Conservation (phyloP, 2,329 filamentous ascomycete species). For the Colletotrichum viniferum region DNA sequence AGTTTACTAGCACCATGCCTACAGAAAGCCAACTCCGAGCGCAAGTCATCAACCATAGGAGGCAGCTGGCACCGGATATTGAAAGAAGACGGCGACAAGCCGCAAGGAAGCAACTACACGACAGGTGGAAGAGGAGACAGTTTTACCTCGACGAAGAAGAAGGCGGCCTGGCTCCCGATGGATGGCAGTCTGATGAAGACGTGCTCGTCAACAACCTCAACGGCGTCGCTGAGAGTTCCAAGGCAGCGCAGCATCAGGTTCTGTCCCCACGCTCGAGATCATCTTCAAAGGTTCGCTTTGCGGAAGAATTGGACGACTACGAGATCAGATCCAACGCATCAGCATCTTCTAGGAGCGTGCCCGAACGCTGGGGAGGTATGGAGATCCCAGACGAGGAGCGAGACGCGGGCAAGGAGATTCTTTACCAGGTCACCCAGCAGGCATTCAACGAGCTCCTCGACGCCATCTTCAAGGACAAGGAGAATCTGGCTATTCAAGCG, state of each 20-base stretch:
- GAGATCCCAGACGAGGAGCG: constrained; percentile 80
- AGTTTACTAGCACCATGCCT: constrained; percentile 33
- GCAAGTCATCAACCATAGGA: constrained; percentile 38
- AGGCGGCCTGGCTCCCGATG: constrained; percentile 67
- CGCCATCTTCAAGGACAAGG: constrained; percentile 79
- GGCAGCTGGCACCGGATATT: constrained; percentile 39
- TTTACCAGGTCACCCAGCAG: constrained; percentile 91
- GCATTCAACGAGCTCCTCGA: constrained; percentile 93
- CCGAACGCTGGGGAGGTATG: constrained; percentile 78
- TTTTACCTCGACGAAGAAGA: constrained; percentile 91
- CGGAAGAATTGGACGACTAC: constrained; percentile 71
- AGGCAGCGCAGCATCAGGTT: constrained; percentile 38
- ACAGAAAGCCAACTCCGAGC: constrained; percentile 47
- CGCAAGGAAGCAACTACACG: constrained; percentile 61
- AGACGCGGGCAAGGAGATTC: constrained; percentile 84
- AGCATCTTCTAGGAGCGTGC: constrained; percentile 72
- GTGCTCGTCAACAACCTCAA: constrained; percentile 45
- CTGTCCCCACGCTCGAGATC: constrained; percentile 67
- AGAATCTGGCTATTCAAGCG: constrained; percentile 75
- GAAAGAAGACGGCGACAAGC: constrained; percentile 42
- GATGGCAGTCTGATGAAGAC: constrained; percentile 67
- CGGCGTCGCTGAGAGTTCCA: constrained; percentile 47
- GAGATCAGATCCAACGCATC: constrained; percentile 75
- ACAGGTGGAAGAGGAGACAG: constrained; percentile 76
- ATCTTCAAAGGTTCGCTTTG: constrained; percentile 80